Base-by-base conservation (phyloP, 2,329 filamentous ascomycete species). In the Colletotrichum sp. region DNA sequence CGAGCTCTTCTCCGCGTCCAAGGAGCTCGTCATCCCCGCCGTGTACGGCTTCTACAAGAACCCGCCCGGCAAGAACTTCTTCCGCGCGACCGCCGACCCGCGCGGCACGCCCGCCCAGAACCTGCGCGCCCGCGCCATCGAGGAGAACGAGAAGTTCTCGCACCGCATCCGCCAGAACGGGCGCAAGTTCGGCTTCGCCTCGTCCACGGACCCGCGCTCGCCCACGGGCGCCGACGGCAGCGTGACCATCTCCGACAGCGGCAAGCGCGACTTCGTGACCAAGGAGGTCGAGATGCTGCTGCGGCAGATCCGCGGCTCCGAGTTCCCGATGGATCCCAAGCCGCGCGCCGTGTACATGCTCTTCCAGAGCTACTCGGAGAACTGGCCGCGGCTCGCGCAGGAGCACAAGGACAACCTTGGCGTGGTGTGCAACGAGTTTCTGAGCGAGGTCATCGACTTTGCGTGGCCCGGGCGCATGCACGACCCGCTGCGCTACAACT, bases 21-120 rank as follows among this genome's bases (percentile, higher is more conserved):
- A 89, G 81, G 88, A 89, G 69, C 84, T 90, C n/a, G 87, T 89
- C 48, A 89, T 87, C 2, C 88, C 88, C 4, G 88, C 88, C 52
- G 87, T 89, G 30, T 88, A 89, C 69, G 88, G 88, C 65, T 89
- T 88, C 82, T 90, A 90, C 85, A 90, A 90, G 83, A 89, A 89
- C 74, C 88, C 88, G 0, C 87, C 88, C 18, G 86, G 87, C 72
- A 87, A 88, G 78, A 84, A 83, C 69, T 90, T 90, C 82, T 90
- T 90, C 79, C 84, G 87, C 8, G 83, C 87, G 10, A 87, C 88
- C 13, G 87, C 87, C 4, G 87, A 84, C 58, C 86, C 87, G 14
- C 86, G 86, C 73, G 88, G 88, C 28, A 90, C 88, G 1, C 88
- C 88, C 1, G 85, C 88, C 0, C 88, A 89, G 71, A 89, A 89